phyloP scores from a whole-genome alignment of 345 rosid species.

The Eutrema japonicum region DNA sequence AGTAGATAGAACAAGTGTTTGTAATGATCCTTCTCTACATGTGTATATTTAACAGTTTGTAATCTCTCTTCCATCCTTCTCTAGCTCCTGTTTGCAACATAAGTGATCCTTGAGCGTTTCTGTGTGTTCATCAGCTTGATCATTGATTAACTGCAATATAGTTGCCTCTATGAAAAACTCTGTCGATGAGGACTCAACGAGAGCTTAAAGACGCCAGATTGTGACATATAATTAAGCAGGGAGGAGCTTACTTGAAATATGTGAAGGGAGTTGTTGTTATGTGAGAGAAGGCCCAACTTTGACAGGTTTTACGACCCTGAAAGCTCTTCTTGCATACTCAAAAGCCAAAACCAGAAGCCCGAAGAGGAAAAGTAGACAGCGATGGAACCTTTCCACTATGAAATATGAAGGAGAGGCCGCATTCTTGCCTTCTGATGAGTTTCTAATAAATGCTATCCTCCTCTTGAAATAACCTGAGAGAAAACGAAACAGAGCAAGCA shows the following conservation, averaged over 20 bases:
- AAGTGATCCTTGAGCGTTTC: background rate
- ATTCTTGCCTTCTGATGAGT: conserved; percentile 47
- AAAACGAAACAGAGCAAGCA: conserved; percentile 4
- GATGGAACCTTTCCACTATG: conserved; percentile 50
- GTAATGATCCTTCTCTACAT: conserved; percentile 12
- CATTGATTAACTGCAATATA: conserved; percentile 14
- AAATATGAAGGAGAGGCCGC: conserved; percentile 19
- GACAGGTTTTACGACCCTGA: conserved; percentile 58
- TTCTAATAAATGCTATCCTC: conserved; percentile 42
- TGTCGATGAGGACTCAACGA: background rate
- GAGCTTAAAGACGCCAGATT: background rate
- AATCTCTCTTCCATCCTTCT: conserved; percentile 37
- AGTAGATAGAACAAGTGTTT: conserved; percentile 19
- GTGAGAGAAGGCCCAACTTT: conserved; percentile 62
- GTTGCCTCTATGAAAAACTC: conserved; percentile 12
- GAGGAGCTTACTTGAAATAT: conserved; percentile 46
- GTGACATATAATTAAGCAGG: background rate
- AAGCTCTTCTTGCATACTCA: conserved; percentile 56
- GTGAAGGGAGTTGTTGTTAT: conserved; percentile 37
- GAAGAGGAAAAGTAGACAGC: conserved; percentile 57
- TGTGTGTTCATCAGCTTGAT: conserved; percentile 26
- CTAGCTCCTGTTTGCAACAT: conserved; percentile 30
- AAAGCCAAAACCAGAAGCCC: conserved; percentile 62
- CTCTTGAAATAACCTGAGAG: conserved; percentile 54
- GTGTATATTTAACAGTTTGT: conserved; percentile 34